These are phyloP conservation scores for Streptanthus diversifolius DNA, from an alignment of 345 rosid species.

Conservation along the genomic window DNA sequence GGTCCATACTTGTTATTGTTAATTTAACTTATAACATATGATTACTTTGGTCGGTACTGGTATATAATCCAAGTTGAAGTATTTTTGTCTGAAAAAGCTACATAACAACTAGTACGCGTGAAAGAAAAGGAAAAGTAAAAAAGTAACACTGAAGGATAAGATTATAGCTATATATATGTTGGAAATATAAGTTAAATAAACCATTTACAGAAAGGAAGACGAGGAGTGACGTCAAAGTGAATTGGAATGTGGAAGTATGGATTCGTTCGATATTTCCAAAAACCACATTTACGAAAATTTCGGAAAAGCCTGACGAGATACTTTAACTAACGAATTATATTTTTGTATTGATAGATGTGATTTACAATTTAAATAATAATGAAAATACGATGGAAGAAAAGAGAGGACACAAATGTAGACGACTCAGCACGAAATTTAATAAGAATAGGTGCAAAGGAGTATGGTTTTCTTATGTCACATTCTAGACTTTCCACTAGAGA, in stretches of 20 bases:
- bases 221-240: not conserved
- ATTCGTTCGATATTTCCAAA: not conserved
- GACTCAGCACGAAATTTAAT: too few species aligned
- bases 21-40: not conserved
- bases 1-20: too few species aligned
- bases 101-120: not conserved
- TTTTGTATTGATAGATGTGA: too few species aligned
- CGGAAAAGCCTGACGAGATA: not conserved
- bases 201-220: not conserved
- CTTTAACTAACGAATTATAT: too few species aligned
- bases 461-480: too few species aligned
- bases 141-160: not conserved
- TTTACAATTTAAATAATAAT: too few species aligned
- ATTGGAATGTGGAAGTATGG: not conserved
- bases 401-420: too few species aligned
- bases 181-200: not conserved
- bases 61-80: not conserved
- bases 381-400: too few species aligned
- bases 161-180: not conserved
- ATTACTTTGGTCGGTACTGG: not conserved
- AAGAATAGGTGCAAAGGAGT: too few species aligned
- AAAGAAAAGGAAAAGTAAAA: not conserved
- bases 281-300: not conserved
- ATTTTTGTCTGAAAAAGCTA: not conserved
- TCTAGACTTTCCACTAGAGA: too few species aligned